Evolutionary conservation across 2,329 filamentous ascomycete genomes (phyloP).

Genomic region (Botrytis galanthina): DNA sequence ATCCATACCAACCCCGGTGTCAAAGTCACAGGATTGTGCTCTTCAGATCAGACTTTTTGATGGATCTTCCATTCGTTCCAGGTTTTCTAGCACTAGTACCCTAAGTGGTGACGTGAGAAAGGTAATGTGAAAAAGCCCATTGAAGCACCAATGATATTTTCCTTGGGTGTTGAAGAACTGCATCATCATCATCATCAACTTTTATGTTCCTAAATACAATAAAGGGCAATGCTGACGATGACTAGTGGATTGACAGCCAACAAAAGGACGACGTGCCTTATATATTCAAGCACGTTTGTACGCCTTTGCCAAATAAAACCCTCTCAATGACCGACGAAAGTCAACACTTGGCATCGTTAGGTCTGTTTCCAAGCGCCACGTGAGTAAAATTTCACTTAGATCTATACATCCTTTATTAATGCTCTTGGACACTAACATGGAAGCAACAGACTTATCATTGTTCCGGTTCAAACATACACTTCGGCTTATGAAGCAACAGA

Average conservation of each 20-base stretch:
- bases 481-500: slow-evolving; percentile 52
- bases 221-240: slow-evolving; percentile 5
- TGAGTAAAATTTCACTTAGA: neutral
- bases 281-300: slow-evolving; percentile 79
- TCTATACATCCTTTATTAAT: neutral
- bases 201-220: neutral
- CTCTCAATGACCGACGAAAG: slow-evolving; percentile 75
- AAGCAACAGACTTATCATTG: slow-evolving; percentile 58
- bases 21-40: slow-evolving; percentile 46
- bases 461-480: slow-evolving; percentile 63
- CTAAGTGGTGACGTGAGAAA: slow-evolving; percentile 65
- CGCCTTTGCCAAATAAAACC: slow-evolving; percentile 70
- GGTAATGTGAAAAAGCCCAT: neutral
- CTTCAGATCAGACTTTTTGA: slow-evolving; percentile 83
- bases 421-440: neutral
- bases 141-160: neutral
- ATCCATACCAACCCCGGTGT: neutral
- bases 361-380: slow-evolving; percentile 75
- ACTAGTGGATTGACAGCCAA: slow-evolving; percentile 67
- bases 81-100: slow-evolving; percentile 63
- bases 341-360: slow-evolving; percentile 64
- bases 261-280: slow-evolving; percentile 65
- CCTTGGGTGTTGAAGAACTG: neutral
- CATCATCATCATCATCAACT: neutral
- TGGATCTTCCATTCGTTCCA: slow-evolving; percentile 72